phyloP scores from a whole-genome alignment of 73 alveolate species.

The Uronychia binucleata region DNA sequence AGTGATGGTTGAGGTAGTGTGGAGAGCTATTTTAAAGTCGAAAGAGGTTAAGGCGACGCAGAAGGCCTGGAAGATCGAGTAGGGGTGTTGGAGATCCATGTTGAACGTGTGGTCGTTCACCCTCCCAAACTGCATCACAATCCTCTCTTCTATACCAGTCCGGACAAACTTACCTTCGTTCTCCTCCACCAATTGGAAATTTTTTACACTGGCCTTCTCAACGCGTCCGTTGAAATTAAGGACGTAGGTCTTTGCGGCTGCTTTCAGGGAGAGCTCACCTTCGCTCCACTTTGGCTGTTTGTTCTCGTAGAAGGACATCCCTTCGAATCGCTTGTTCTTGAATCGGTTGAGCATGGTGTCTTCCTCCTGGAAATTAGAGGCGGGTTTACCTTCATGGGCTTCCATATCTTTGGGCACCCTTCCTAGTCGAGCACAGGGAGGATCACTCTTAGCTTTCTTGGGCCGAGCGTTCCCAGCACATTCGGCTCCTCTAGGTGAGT shows the following conservation, averaged over 20 bases:
- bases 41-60: constrained; percentile 78
- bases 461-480: constrained; percentile 88
- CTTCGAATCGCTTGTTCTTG: constrained; percentile 51
- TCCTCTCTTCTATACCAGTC: constrained; percentile 44
- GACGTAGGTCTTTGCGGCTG: constrained; percentile 84
- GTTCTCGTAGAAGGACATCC: constrained; percentile 65
- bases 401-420: constrained; percentile 47
- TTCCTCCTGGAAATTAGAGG: constrained; percentile 10
- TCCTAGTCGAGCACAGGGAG: constrained; percentile 68
- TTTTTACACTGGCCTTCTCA: constrained; percentile 87
- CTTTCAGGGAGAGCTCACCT: neutral
- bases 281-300: constrained; percentile 93
- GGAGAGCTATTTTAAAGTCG: constrained; percentile 81
- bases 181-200: constrained; percentile 78
- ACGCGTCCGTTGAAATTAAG: constrained; percentile 90
- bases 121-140: constrained; percentile 87
- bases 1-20: constrained; percentile 2
- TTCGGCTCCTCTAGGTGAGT: constrained; percentile 56
- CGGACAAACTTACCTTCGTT: constrained; percentile 62
- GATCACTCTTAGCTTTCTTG: constrained; percentile 88
- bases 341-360: constrained; percentile 65
- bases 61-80: constrained; percentile 82
- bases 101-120: constrained; percentile 81
- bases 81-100: constrained; percentile 85
- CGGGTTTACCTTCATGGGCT: constrained; percentile 36